Percentiles rank a stretch among this genome's conserved stretches.
Evolutionary conservation across 768 basidiomycete genomes (phyloP).

Genomic region (Filobasidium floriforme): DNA sequence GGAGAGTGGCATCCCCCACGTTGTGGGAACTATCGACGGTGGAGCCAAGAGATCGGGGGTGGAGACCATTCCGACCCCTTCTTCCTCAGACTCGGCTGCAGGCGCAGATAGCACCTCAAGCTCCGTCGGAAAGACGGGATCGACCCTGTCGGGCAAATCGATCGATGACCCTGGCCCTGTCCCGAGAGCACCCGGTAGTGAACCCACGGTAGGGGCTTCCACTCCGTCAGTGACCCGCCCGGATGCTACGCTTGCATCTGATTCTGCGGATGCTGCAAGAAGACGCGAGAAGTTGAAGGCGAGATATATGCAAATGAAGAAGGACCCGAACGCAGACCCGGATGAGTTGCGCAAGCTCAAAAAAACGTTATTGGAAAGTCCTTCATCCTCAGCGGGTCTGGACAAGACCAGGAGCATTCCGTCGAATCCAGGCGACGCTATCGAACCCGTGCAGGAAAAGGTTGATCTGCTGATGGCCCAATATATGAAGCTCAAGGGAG

Average conservation of each 20-base stretch:
- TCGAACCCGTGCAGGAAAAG: not conserved
- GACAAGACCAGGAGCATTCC: not conserved
- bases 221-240: not conserved
- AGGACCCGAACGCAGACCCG: not conserved
- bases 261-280: not conserved
- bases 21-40: constrained; percentile 10
- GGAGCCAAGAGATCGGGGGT: not conserved
- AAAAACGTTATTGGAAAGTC: not conserved
- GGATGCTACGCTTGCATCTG: not conserved
- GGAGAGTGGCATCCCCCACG: constrained; percentile 15
- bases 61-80: too few relatives aligned
- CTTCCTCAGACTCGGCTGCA: too few relatives aligned
- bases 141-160: not conserved
- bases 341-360: not conserved
- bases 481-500: not conserved
- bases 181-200: not conserved
- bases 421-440: not conserved
- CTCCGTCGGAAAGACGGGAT: not conserved
- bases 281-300: constrained; percentile 1
- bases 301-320: not conserved
- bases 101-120: too few relatives aligned
- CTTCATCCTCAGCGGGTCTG: not conserved
- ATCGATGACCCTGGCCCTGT: too few relatives aligned
- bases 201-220: not conserved
- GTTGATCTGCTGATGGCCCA: not conserved